Conservation (phyloP, 2,329 filamentous ascomycete species). For the Cercospora sp. region DNA sequence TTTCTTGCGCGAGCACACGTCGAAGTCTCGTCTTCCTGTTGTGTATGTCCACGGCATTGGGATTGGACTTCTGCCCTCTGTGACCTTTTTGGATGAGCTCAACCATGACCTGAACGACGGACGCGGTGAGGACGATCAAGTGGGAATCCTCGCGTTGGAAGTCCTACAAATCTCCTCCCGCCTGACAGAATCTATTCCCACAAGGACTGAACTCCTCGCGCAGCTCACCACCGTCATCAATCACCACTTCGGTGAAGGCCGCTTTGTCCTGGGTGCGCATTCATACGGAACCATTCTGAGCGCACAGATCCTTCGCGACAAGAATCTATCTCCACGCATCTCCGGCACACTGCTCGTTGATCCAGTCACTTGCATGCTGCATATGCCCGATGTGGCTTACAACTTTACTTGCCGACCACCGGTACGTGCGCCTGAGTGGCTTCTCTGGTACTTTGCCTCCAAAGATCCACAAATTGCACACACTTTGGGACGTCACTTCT, state of each 20-base stretch:
- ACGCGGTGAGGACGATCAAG: conserved; percentile 43
- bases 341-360: conserved; percentile 58
- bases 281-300: conserved; percentile 64
- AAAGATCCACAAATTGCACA: conserved; percentile 67
- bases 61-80: conserved; percentile 65
- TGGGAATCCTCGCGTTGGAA: conserved; percentile 67
- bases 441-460: conserved; percentile 69
- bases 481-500: conserved; percentile 66
- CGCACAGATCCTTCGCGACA: conserved; percentile 60
- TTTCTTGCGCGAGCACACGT: conserved; percentile 66
- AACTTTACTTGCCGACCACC: conserved; percentile 60
- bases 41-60: conserved; percentile 73
- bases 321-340: conserved; percentile 49
- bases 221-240: conserved; percentile 61
- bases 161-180: conserved; percentile 66
- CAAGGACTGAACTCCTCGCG: conserved; percentile 55
- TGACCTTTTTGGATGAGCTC: conserved; percentile 58
- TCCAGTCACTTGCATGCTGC: conserved; percentile 67
- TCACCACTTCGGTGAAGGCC: conserved; percentile 59
- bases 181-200: conserved; percentile 57
- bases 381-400: conserved; percentile 69
- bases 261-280: conserved; percentile 63
- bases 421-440: conserved; percentile 65
- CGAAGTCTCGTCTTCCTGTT: conserved; percentile 58
- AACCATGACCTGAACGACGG: conserved; percentile 38